Evolutionary conservation across 176 grass and related monocot species (phyloP), one percentile per base, ranked within the genome.

Genomic region (Lolium perenne): DNA sequence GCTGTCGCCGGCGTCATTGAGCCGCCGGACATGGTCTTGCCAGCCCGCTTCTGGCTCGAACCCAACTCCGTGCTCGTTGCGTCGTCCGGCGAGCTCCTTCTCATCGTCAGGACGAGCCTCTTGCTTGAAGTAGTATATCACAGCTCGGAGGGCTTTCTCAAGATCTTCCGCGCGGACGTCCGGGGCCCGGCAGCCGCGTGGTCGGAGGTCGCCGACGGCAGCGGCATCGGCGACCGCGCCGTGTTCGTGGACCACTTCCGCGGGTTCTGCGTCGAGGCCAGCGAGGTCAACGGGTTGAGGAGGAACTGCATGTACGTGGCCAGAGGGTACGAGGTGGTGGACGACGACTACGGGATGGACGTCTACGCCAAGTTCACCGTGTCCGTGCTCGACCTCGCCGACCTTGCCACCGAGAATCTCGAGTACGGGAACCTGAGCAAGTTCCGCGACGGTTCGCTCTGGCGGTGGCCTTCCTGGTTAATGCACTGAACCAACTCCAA

Each of bases 251-350:
- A 87, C 43, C 85, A 64, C 68, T 7, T 81, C 13, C 85, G 68
- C 0, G 85, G 67, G 56, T 74, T 81, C 56, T 81, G 43, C 26
- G 85, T 87, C 45, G 78, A 87, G 45, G 78, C 55, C 77, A 41
- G 17, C 55, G 41, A 2, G 18, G 17, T 60, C 17, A 74, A 74
- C 77, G 85, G 85, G 67, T 8, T 86, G 66, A 21, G 68, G 26
- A 23, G 85, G 20, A 81, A 87, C 85, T 81, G 68, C 85, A 8
- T 81, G 32, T 81, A 87, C 85, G 12, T 74, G 8, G 57, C 68
- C 2, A 74, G 67, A 46, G 22, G 29, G 20, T 14, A 55, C 68
- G 57, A 45, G 67, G 14, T 41, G 56, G 85, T 65, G 8, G 9
- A 43, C 57, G 54, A 65, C 26, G 66, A 86, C 84, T 80, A 80